Conservation (phyloP, 106 monocot species). For the Xerophyta viscosa region DNA sequence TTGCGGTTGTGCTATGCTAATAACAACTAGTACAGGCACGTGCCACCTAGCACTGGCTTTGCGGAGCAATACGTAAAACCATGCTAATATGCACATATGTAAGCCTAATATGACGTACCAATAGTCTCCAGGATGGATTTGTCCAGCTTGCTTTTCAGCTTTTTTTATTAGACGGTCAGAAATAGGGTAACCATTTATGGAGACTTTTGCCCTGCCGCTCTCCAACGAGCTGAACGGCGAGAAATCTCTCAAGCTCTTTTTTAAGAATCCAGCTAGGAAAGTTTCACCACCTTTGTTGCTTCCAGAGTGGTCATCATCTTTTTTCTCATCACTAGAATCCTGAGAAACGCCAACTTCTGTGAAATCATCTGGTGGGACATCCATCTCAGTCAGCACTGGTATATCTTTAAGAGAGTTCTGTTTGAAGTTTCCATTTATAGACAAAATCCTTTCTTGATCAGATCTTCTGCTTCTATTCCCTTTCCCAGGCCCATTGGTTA, state of each 20-base stretch:
- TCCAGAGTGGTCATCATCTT: constrained; percentile 38
- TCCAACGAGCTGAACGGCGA: constrained; percentile 48
- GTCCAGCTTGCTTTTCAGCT: constrained; percentile 88
- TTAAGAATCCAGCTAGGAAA: constrained; percentile 71
- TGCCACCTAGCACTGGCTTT: too few species aligned
- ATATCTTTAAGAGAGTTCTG: constrained; percentile 68
- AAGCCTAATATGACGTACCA: too few species aligned
- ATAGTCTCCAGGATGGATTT: constrained; percentile 78
- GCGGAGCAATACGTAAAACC: too few species aligned
- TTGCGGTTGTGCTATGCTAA: too few species aligned
- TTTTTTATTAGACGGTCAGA: constrained; percentile 78
- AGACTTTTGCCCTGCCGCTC: constrained; percentile 52
- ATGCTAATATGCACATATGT: too few species aligned
- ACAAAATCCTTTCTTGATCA: constrained; percentile 63
- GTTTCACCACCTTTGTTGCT: constrained; percentile 57
- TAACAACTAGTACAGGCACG: too few species aligned
- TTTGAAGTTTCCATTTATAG: constrained; percentile 46
- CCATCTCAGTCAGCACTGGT: constrained; percentile 53
- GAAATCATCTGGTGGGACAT: constrained; percentile 49
- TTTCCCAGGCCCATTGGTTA: constrained; percentile 41
- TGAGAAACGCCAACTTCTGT: constrained; percentile 40
- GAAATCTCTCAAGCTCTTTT: constrained; percentile 78
- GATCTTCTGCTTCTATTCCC: constrained; percentile 66
- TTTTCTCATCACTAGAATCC: constrained; percentile 41
- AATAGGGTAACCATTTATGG: constrained; percentile 64